phyloP scores from a whole-genome alignment of 2,329 filamentous ascomycete genomes.

The Hymenoscyphus infarciens region DNA sequence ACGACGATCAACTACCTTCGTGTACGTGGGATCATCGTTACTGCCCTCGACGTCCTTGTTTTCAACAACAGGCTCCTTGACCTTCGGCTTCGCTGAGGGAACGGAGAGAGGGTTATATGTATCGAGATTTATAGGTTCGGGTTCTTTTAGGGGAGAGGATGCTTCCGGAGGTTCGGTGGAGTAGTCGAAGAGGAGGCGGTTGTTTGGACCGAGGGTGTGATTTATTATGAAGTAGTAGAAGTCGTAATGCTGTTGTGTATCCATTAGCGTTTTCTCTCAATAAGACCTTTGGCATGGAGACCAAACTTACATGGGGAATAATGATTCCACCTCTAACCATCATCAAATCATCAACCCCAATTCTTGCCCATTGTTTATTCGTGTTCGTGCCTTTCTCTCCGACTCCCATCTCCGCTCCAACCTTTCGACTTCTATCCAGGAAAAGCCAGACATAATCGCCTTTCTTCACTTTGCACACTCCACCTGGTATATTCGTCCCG shows the following conservation, averaged over 20 bases:
- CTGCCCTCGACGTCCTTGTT: constrained; percentile 63
- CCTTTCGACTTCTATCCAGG: constrained; percentile 84
- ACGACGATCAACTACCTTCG: constrained; percentile 90
- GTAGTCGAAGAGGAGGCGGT: constrained; percentile 74
- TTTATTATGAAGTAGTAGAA: constrained; percentile 98
- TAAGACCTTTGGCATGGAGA: constrained; percentile 21
- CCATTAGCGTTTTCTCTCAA: constrained; percentile 15
- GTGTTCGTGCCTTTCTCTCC: constrained; percentile 52
- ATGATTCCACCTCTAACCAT: constrained; percentile 87
- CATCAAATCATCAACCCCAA: constrained; percentile 94
- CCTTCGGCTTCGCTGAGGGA: constrained; percentile 35
- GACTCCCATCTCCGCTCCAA: constrained; percentile 78
- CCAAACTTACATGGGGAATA: constrained; percentile 77
- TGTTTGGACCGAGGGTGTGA: constrained; percentile 70
- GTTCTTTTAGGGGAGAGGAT: constrained; percentile 3
- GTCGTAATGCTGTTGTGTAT: constrained; percentile 73
- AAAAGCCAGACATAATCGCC: constrained; percentile 93
- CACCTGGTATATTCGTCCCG: constrained; percentile 83
- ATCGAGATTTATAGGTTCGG: constrained; percentile 24
- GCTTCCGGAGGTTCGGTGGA: constrained; percentile 44
- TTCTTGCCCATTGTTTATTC: constrained; percentile 83
- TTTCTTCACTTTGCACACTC: constrained; percentile 82
- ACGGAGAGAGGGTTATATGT: constrained; percentile 40
- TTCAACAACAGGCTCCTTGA: constrained; percentile 38
- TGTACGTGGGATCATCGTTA: constrained; percentile 71